phyloP scores from a whole-genome alignment of 139 green algal species.

The Klebsormidium nitens region DNA sequence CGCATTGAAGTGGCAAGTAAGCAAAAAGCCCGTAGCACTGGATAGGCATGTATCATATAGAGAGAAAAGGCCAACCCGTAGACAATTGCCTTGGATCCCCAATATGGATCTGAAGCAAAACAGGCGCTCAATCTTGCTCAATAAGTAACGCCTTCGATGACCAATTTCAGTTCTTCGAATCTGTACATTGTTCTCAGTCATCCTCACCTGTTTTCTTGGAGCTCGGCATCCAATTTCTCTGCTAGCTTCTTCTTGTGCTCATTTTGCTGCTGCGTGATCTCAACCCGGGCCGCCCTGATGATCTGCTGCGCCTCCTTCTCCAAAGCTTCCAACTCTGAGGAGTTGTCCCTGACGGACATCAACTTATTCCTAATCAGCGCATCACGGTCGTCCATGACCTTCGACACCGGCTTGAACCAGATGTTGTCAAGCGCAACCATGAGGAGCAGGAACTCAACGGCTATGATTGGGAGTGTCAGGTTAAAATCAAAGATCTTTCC shows the following conservation, averaged over 20 bases:
- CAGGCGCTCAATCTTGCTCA: too few species aligned
- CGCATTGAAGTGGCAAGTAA: too few species aligned
- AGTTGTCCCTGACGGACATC: slow-evolving; percentile 46
- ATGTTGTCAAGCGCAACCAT: slow-evolving; percentile 56
- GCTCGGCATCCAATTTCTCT: not conserved
- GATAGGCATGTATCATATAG: too few species aligned
- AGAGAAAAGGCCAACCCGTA: too few species aligned
- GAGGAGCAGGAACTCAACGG: slow-evolving; percentile 46
- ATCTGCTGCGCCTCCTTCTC: slow-evolving; percentile 42
- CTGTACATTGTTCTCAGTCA: too few species aligned
- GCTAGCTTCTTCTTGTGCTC: slow-evolving; percentile 36
- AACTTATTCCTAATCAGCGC: slow-evolving; percentile 47
- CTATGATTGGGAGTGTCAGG: slow-evolving; percentile 53
- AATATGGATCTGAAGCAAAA: too few species aligned
- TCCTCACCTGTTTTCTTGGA: too few species aligned
- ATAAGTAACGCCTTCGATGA: too few species aligned
- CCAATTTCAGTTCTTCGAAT: too few species aligned
- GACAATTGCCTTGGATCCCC: too few species aligned
- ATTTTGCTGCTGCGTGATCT: slow-evolving; percentile 18
- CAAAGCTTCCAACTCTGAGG: slow-evolving; percentile 41
- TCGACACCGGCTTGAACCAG: slow-evolving; percentile 49
- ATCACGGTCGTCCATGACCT: slow-evolving; percentile 52
- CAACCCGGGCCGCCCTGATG: slow-evolving; percentile 37
- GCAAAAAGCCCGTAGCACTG: too few species aligned
- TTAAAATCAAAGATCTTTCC: slow-evolving; percentile 61